Evolutionary conservation across 2,329 filamentous ascomycete genomes (phyloP), one percentile per base, ranked within the genome.

Genomic region (Fusarium verticillioides): DNA sequence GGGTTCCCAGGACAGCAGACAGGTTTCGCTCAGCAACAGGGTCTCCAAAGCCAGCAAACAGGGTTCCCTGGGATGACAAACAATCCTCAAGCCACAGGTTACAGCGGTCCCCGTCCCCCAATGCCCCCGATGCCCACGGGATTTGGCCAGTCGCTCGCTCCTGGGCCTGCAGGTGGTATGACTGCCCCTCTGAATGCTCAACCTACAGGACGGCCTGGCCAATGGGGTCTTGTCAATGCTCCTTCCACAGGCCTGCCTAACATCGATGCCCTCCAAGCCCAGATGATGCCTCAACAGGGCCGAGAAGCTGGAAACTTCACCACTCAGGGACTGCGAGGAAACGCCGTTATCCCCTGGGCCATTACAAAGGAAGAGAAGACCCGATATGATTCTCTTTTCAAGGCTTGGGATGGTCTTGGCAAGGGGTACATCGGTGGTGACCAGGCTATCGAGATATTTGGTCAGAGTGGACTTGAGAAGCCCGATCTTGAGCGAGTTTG

Each of bases 291-390:
- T 28, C 96, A 99, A 80, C 91, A 94, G 76, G 96, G 96, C 49
- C 93, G 96, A 40, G 96, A 98, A 82, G 89, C 91, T 70, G 93
- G 93, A 32, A 88, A 86, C 23, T 98, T 93, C 78, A 97, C 94
- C 12, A 96, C 95, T 4, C 90, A 92, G 66, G 96, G 96, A 9
- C 87, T 99, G 15, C 92, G 94, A 72, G 96, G 96, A 59, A 98
- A 97, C 83, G 96, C 96, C 2, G 96, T 94, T 12, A 96, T 99
- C 78, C 96, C 96, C 1, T 99, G 96, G 96, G 95, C 96, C 21
- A 96, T 99, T 68, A 99, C 96, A 9, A 99, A 99, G 82, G 95
- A 98, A 72, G 96, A 99, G 83, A 99, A 99, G 87, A 96, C 93
- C 69, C 93, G 97, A 72, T 99, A 99, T 76, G 96, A 99, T 82